Evolutionary conservation across 169 alveolate genomes (phyloP), one percentile per base, ranked within the genome.

Genomic region (Theileria annulata): DNA sequence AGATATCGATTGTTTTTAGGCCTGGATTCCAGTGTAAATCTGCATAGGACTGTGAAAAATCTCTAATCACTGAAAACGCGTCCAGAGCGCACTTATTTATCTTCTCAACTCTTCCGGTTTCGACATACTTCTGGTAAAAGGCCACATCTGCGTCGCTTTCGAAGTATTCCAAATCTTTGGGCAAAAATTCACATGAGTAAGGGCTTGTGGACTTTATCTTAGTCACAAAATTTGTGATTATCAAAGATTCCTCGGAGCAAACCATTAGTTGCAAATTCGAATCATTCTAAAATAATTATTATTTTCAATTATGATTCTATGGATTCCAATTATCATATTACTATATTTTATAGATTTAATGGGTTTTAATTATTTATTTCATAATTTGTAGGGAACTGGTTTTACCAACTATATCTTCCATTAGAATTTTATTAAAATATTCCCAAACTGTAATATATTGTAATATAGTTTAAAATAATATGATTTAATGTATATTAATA

Each of bases 21-120:
- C 77, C 78, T 6, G 56, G 63, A 48, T 76, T 75, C 80, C 81
- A 75, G 5, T n/a, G 10, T 21, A 58, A 23, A 4, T 58, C 77
- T 23, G 68, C 70, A 31, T 78, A 75, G 12, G 59, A 74, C 37
- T 10, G 64, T 19, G 33, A 68, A 28, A 76, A 63, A 3, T 27
- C 75, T 12, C 82, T 63, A 9, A 82, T 76, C 37, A 82, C 67
- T n/a, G 54, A 54, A 17, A 82, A 64, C 13, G 89, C 79, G 47
- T 82, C 89, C 17, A 82, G 31, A 30, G 89, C 87, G 51, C 86
- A 82, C 59, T 82, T 77, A 60, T 75, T 64, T 23, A 82, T 71
- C 89, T 58, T 47, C 27, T 67, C 63, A 70, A 49, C 75, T 15
- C 89, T 67, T 8, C 80, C 89, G 10, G 71, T 60, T 59, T 37